A percentile compares a stretch with the other conserved stretches of the same genome.
Evolutionary conservation across 805 yeast species (phyloP).

Genomic region (Brettanomyces anomalus): DNA sequence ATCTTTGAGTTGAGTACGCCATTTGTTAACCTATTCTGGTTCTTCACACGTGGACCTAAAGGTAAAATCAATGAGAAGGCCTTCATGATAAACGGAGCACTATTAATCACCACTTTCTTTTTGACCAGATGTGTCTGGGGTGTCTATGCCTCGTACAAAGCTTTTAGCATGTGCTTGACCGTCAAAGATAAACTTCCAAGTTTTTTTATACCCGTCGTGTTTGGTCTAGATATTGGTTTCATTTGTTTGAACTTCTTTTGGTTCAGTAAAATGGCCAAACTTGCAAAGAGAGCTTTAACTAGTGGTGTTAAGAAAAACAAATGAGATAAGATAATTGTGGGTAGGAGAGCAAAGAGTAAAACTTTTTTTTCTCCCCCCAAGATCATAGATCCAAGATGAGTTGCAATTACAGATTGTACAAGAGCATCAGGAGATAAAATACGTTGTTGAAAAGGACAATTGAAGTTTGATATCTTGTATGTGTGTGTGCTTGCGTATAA

Average conservation of each 20-base stretch:
- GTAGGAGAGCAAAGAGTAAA: too few species aligned
- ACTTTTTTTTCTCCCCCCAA: too few species aligned
- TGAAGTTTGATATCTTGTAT: too few species aligned
- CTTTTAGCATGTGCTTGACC: constrained; percentile 36
- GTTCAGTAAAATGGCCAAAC: constrained; percentile 78
- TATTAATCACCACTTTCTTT: constrained; percentile 65
- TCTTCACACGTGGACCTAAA: constrained; percentile 65
- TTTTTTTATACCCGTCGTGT: constrained; percentile 39
- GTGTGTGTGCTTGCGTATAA: too few species aligned
- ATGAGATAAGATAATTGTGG: too few species aligned
- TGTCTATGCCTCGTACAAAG: constrained; percentile 56
- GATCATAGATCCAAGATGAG: too few species aligned
- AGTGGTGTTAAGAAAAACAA: not conserved
- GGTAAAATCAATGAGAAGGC: constrained; percentile 49
- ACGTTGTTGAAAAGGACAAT: too few species aligned
- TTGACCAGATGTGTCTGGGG: constrained; percentile 82
- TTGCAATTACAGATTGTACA: too few species aligned
- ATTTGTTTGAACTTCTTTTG: constrained; percentile 68
- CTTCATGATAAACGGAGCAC: constrained; percentile 61
- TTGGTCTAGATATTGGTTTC: constrained; percentile 52
- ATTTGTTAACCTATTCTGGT: constrained; percentile 92
- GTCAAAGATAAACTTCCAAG: constrained; percentile 33
- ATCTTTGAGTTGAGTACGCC: constrained; percentile 88
- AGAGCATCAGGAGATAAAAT: too few species aligned
- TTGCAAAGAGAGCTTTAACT: constrained; percentile 33